These are phyloP conservation scores for Priceomyces haplophilus DNA, from an alignment of 805 yeast species.

Conservation along the genomic window DNA sequence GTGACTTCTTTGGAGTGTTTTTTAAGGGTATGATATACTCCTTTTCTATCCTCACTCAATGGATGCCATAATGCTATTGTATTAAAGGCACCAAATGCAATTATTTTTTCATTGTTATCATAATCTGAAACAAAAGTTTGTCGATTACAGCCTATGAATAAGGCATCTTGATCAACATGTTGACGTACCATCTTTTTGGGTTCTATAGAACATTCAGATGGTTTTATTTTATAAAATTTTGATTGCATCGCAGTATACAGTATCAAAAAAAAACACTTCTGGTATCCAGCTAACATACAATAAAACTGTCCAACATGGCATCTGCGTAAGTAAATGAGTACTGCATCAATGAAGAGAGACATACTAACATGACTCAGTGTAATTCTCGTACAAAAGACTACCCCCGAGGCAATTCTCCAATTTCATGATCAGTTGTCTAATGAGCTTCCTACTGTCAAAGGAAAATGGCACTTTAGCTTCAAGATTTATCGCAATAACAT, in stretches of 20 bases:
- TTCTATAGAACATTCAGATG: background rate
- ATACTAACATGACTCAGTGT: slow-evolving; percentile 24
- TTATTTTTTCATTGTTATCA: slow-evolving; percentile 29
- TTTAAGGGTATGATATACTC: slow-evolving; percentile 56
- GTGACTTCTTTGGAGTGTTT: slow-evolving; percentile 63
- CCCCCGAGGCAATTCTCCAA: slow-evolving; percentile 60
- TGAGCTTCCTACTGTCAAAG: slow-evolving; percentile 58
- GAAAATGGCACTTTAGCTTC: slow-evolving; percentile 67
- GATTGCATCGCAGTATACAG: slow-evolving; percentile 1
- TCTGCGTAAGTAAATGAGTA: slow-evolving; percentile 32
- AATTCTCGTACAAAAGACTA: slow-evolving; percentile 36
- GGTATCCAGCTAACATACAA: too few species aligned
- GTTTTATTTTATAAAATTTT: background rate
- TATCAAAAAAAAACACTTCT: background rate
- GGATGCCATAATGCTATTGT: slow-evolving; percentile 73
- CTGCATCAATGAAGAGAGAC: background rate
- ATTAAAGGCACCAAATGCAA: slow-evolving; percentile 72
- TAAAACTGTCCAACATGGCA: slow-evolving; percentile 20
- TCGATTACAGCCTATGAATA: slow-evolving; percentile 71
- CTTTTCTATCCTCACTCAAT: slow-evolving; percentile 34
- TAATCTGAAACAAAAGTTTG: slow-evolving; percentile 61
- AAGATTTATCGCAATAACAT: slow-evolving; percentile 66
- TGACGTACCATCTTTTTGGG: background rate
- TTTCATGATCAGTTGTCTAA: slow-evolving; percentile 71
- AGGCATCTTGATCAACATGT: slow-evolving; percentile 42